phyloP scores from a whole-genome alignment of 2,329 filamentous ascomycete species.

The Ophiostoma tasmaniense region DNA sequence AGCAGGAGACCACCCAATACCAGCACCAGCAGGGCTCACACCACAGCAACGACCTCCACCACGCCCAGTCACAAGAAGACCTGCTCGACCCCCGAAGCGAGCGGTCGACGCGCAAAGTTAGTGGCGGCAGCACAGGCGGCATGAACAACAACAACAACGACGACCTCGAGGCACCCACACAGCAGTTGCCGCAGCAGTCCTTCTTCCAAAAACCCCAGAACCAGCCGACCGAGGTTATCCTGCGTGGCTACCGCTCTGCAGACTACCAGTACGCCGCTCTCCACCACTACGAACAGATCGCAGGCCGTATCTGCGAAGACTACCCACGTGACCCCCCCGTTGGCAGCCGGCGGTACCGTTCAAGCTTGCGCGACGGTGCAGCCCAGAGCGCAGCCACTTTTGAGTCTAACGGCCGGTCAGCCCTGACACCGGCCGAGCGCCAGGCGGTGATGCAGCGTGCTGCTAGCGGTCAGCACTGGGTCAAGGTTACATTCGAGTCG shows the following conservation, averaged over 20 bases:
- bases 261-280: slow-evolving; percentile 77
- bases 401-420: slow-evolving; percentile 39
- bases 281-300: slow-evolving; percentile 78
- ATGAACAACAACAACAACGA: slow-evolving; percentile 16
- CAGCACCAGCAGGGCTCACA: slow-evolving; percentile 13
- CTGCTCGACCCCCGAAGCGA: slow-evolving; percentile 11
- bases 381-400: slow-evolving; percentile 37
- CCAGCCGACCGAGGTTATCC: slow-evolving; percentile 62
- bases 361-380: slow-evolving; percentile 64
- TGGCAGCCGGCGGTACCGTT: slow-evolving; percentile 60
- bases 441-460: slow-evolving; percentile 66
- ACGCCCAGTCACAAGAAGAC: slow-evolving; percentile 19
- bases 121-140: slow-evolving; percentile 19
- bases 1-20: slow-evolving; percentile 28
- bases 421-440: slow-evolving; percentile 63
- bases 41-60: slow-evolving; percentile 19
- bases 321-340: slow-evolving; percentile 79
- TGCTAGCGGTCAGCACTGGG: slow-evolving; percentile 83
- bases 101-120: slow-evolving; percentile 21
- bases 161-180: slow-evolving; percentile 21
- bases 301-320: slow-evolving; percentile 82
- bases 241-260: slow-evolving; percentile 66
- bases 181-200: slow-evolving; percentile 5
- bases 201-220: slow-evolving; percentile 23
- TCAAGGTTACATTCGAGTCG: slow-evolving; percentile 76